These are phyloP conservation scores for Vigna nakashimae DNA, from an alignment of 306 rosid species.

Conservation along the genomic window DNA sequence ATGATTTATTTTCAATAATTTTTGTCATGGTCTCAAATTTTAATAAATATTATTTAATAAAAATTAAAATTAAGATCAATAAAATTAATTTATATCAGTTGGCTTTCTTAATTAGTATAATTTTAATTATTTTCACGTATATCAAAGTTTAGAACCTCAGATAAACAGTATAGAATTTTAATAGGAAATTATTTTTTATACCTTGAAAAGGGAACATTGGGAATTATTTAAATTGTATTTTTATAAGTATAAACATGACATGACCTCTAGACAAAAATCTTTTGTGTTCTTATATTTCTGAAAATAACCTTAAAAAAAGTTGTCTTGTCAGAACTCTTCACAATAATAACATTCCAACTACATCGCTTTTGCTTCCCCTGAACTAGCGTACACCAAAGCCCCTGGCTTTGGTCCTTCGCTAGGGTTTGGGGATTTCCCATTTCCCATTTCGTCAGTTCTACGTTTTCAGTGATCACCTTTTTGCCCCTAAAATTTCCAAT, in stretches of 20 bases:
- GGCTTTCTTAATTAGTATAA: too few species aligned
- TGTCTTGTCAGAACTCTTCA: conserved; percentile 41
- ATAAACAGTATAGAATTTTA: too few species aligned
- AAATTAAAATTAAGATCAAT: too few species aligned
- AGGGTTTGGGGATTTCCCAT: conserved; percentile 63
- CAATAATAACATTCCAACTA: conserved; percentile 41
- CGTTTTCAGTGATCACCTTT: conserved; percentile 25
- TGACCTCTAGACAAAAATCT: not conserved
- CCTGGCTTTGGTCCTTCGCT: conserved; percentile 70
- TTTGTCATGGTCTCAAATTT: too few species aligned
- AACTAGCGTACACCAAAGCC: conserved; percentile 58
- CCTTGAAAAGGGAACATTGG: not conserved
- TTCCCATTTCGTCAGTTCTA: conserved; percentile 12
- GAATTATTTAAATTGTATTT: not conserved
- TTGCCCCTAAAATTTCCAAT: conserved; percentile 8
- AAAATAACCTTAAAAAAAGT: conserved; percentile 24
- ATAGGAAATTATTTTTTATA: not conserved
- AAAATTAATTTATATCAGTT: too few species aligned
- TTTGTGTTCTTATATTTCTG: conserved; percentile 1
- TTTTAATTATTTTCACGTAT: too few species aligned
- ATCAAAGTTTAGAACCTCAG: too few species aligned
- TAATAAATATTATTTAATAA: too few species aligned
- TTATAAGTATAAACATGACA: not conserved
- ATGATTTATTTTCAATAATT: too few species aligned
- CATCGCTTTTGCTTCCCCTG: conserved; percentile 35